phyloP scores from a whole-genome alignment of 352 stramenopile species.

The Globisporangium paroecandrum region DNA sequence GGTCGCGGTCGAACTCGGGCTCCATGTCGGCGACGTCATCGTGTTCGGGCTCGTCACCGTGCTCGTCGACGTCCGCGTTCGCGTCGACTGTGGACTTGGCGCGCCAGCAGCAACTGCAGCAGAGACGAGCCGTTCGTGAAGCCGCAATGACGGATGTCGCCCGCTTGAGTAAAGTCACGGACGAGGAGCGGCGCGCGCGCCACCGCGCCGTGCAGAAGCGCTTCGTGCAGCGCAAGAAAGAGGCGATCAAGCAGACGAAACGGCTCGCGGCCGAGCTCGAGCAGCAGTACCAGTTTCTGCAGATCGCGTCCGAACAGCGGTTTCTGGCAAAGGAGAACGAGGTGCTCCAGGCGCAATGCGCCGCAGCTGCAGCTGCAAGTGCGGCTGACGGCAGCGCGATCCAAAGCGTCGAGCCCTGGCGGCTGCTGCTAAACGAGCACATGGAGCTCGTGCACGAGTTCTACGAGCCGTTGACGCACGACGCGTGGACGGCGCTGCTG shows the following conservation, averaged over 20 bases:
- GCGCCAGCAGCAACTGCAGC: not conserved
- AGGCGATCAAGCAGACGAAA: conserved; percentile 35
- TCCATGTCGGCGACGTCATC: conserved; percentile 7
- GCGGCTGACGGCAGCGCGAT: not conserved
- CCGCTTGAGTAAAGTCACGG: conserved; percentile 11
- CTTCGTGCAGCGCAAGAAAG: conserved; percentile 61
- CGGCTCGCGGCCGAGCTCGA: conserved; percentile 32
- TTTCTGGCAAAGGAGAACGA: conserved; percentile 33
- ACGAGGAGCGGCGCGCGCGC: conserved; percentile 43
- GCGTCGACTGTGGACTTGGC: not conserved
- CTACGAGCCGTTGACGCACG: conserved; percentile 28
- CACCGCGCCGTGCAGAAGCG: conserved; percentile 48
- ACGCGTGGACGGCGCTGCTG: conserved; percentile 19
- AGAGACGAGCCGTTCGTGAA: not conserved
- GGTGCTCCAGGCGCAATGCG: conserved; percentile 21
- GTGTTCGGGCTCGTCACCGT: conserved; percentile 1
- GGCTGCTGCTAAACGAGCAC: conserved; percentile 21
- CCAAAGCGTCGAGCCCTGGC: conserved; percentile 1
- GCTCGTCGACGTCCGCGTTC: not conserved
- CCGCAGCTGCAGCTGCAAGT: not conserved
- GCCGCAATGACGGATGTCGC: not conserved
- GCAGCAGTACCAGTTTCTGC: conserved; percentile 33
- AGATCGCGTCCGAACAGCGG: conserved; percentile 33
- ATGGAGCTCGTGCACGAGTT: conserved; percentile 44
- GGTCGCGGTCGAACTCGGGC: not conserved